These are phyloP conservation scores for Aspergillus pseudotamarii DNA, from an alignment of 2,329 filamentous ascomycete species.

Conservation along the genomic window DNA sequence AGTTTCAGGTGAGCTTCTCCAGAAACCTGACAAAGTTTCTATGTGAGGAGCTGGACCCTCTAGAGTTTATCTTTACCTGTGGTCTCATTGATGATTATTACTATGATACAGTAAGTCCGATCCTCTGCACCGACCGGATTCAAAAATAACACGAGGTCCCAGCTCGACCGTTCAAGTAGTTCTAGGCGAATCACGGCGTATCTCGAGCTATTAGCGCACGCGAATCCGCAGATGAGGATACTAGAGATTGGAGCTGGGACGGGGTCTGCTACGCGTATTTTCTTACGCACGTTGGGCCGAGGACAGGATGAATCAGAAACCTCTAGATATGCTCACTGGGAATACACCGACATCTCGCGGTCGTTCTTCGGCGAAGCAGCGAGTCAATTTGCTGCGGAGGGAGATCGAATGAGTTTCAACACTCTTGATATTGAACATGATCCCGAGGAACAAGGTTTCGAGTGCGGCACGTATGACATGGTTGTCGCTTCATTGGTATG, in stretches of 20 bases:
- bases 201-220: slow-evolving; percentile 14
- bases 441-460: slow-evolving; percentile 20
- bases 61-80: background rate
- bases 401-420: slow-evolving; percentile 16
- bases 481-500: slow-evolving; percentile 20
- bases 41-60: slow-evolving; percentile 6
- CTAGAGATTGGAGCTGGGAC: slow-evolving; percentile 20
- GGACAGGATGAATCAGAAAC: background rate
- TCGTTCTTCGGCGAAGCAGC: slow-evolving; percentile 17
- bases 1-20: background rate
- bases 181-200: slow-evolving; percentile 3
- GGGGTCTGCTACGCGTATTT: slow-evolving; percentile 3
- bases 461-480: slow-evolving; percentile 21
- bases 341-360: slow-evolving; percentile 21
- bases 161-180: background rate
- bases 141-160: background rate
- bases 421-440: slow-evolving; percentile 21
- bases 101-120: background rate
- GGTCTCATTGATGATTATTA: slow-evolving; percentile 6
- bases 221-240: slow-evolving; percentile 16
- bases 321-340: slow-evolving; percentile 9
- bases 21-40: slow-evolving; percentile 7
- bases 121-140: background rate
- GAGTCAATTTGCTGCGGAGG: slow-evolving; percentile 11
- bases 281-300: background rate